Evolutionary conservation across 1,139 yeast species (phyloP).

Genomic region (Taphrina communis): DNA sequence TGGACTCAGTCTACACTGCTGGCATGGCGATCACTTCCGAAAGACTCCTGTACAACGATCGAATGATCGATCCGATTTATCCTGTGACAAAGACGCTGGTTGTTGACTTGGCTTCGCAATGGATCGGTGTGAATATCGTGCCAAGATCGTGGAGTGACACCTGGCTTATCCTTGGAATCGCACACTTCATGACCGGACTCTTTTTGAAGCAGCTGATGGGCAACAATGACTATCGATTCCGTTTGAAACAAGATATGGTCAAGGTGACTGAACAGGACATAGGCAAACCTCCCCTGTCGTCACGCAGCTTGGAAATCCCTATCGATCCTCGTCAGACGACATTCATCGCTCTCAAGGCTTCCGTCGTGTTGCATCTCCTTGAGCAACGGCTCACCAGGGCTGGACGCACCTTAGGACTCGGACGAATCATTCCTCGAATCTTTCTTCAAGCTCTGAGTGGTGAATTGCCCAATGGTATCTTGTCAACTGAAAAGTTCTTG

Average conservation of each 20-base stretch:
- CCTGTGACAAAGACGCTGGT: conserved; percentile 70
- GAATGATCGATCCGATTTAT: conserved; percentile 79
- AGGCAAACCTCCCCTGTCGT: conserved; percentile 80
- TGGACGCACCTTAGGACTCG: conserved; percentile 88
- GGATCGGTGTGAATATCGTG: conserved; percentile 92
- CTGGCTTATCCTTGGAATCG: conserved; percentile 92
- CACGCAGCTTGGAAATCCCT: conserved; percentile 70
- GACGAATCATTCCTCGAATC: conserved; percentile 87
- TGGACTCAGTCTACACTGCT: conserved; percentile 65
- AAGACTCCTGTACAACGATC: conserved; percentile 72
- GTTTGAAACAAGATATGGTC: conserved; percentile 69
- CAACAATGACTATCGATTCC: conserved; percentile 74
- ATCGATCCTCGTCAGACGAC: conserved; percentile 66
- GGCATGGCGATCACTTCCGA: conserved; percentile 75
- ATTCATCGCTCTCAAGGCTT: conserved; percentile 78
- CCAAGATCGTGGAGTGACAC: conserved; percentile 80
- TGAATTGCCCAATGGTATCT: conserved; percentile 76
- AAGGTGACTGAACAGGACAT: conserved; percentile 73
- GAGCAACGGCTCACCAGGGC: conserved; percentile 95
- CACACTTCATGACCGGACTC: conserved; percentile 79
- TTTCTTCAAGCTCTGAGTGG: conserved; percentile 96
- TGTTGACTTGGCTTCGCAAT: conserved; percentile 78
- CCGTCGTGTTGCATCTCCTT: conserved; percentile 79
- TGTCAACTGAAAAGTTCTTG: conserved; percentile 84
- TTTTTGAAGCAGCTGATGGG: conserved; percentile 79